phyloP scores from a whole-genome alignment of 2,329 filamentous ascomycete genomes.

The Colletotrichum lini region DNA sequence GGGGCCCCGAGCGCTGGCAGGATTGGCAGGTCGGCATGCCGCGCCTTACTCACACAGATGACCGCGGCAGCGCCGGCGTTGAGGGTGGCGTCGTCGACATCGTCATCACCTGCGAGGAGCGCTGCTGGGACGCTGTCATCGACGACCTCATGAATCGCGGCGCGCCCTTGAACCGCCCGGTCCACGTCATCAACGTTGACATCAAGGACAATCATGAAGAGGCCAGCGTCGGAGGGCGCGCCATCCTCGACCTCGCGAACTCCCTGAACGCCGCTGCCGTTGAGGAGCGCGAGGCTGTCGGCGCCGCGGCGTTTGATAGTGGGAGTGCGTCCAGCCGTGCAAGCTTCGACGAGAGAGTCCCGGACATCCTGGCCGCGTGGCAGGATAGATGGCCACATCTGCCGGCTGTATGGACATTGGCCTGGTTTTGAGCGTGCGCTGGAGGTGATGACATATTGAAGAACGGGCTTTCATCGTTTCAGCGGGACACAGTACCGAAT shows the following conservation, averaged over 20 bases:
- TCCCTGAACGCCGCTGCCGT: slow-evolving; percentile 84
- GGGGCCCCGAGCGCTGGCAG: slow-evolving; percentile 96
- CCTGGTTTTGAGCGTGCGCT: slow-evolving; percentile 79
- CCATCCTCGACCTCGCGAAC: slow-evolving; percentile 92
- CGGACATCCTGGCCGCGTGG: slow-evolving; percentile 92
- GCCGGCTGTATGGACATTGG: slow-evolving; percentile 93
- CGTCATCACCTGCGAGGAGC: slow-evolving; percentile 97
- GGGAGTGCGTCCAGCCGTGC: slow-evolving; percentile 76
- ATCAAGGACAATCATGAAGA: slow-evolving; percentile 99
- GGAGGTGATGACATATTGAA: neutral
- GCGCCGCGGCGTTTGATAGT: slow-evolving; percentile 76
- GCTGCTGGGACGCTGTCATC: slow-evolving; percentile 97
- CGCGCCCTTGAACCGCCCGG: slow-evolving; percentile 88
- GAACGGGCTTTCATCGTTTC: too few species aligned
- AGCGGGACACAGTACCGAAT: too few species aligned
- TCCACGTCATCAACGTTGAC: slow-evolving; percentile 98
- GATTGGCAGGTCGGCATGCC: slow-evolving; percentile 94
- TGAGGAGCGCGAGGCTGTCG: slow-evolving; percentile 80
- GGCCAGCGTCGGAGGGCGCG: slow-evolving; percentile 88
- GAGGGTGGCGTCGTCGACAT: slow-evolving; percentile 93
- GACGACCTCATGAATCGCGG: slow-evolving; percentile 93
- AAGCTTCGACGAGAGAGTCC: slow-evolving; percentile 93
- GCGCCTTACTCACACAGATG: slow-evolving; percentile 79
- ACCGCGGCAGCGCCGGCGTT: slow-evolving; percentile 84
- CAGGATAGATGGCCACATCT: slow-evolving; percentile 95